A percentile compares a stretch with the other conserved stretches of the same genome.
Conservation (phyloP, 306 rosid genomes). For the Inga leiocalycina region DNA sequence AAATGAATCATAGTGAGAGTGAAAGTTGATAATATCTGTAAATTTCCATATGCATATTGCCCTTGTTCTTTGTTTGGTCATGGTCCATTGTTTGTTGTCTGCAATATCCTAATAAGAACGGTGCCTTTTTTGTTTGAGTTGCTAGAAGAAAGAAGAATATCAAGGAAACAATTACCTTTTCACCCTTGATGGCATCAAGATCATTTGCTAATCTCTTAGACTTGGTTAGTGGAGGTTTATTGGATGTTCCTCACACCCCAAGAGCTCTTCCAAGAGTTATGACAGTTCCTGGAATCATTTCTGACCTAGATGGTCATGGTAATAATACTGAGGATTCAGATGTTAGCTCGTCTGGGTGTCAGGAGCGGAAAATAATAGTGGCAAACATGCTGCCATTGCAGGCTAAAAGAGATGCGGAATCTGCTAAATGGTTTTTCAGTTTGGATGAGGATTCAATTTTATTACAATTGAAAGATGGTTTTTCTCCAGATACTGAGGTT, state of each 20-base stretch:
- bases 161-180: conserved; percentile 16
- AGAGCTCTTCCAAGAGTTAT: conserved; percentile 65
- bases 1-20: conserved; percentile 2
- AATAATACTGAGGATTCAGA: conserved; percentile 63
- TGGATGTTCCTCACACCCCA: conserved; percentile 64
- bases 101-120: background rate
- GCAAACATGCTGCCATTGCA: conserved; percentile 79
- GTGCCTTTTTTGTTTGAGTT: conserved; percentile 9
- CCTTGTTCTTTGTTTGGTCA: background rate
- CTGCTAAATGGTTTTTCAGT: conserved; percentile 70
- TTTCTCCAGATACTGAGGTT: conserved; percentile 65
- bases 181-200: conserved; percentile 57
- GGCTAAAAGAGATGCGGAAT: conserved; percentile 70
- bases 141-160: conserved; percentile 15
- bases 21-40: conserved; percentile 18
- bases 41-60: background rate
- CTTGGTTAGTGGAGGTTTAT: conserved; percentile 51
- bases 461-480: conserved; percentile 69
- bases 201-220: conserved; percentile 59
- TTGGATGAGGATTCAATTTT: conserved; percentile 69
- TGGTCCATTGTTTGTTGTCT: conserved; percentile 2
- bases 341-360: conserved; percentile 53
- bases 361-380: conserved; percentile 69
- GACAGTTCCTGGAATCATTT: conserved; percentile 73
- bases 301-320: conserved; percentile 55